These are phyloP conservation scores for Linderniella brevidens DNA, from an alignment of 257 asterid genomes.

Conservation along the genomic window DNA sequence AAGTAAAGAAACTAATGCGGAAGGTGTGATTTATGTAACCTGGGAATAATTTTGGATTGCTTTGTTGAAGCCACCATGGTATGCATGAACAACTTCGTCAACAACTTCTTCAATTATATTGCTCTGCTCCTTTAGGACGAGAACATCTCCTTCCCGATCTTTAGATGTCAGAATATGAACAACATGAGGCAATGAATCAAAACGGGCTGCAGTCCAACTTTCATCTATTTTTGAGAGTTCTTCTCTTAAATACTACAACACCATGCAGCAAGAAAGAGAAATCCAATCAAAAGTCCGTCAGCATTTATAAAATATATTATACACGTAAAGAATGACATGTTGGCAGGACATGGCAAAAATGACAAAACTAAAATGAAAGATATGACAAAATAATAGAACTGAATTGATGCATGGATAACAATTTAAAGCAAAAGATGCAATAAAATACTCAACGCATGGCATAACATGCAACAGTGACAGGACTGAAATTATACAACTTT, in stretches of 20 bases:
- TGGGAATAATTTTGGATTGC: constrained; percentile 99
- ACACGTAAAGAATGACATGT: constrained; percentile 2
- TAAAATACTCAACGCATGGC: too few relatives aligned
- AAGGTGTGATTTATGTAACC: constrained; percentile 20
- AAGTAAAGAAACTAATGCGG: too few relatives aligned
- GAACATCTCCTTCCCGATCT: constrained; percentile 86
- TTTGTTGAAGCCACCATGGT: constrained; percentile 95
- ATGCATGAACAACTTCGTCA: constrained; percentile 98
- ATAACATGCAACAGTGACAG: too few relatives aligned
- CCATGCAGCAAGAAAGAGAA: constrained; percentile 9
- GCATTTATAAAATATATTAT: background rate
- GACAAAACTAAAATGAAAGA: too few relatives aligned
- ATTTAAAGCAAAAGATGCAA: too few relatives aligned
- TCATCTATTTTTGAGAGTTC: constrained; percentile 84
- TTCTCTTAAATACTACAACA: constrained; percentile 64
- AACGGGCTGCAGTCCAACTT: constrained; percentile 94
- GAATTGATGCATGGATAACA: too few relatives aligned
- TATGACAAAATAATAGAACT: too few relatives aligned
- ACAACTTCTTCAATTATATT: constrained; percentile 92
- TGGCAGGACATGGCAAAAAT: background rate
- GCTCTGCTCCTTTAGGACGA: constrained; percentile 83
- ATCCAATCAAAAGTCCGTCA: constrained; percentile 2
- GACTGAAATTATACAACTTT: too few relatives aligned
- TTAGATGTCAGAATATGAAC: constrained; percentile 94
- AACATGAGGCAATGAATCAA: constrained; percentile 93